Evolutionary conservation across 2,329 filamentous ascomycete genomes (phyloP).

Genomic region (Hortaea sp.): DNA sequence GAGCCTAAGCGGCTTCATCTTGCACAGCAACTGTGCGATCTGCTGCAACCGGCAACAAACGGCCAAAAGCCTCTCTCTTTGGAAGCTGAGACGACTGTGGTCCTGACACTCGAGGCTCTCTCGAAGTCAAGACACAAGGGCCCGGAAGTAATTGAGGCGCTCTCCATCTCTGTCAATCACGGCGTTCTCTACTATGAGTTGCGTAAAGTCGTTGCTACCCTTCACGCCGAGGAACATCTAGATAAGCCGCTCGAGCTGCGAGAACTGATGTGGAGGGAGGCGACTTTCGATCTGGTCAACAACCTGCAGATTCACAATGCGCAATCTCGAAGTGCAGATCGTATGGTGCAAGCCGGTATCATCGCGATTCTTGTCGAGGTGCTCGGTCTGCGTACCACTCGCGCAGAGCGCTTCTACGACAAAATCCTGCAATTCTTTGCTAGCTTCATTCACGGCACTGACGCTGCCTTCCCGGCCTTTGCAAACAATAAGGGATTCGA

Average conservation of each 20-base stretch:
- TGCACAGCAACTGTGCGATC: conserved; percentile 81
- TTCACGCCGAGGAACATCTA: conserved; percentile 52
- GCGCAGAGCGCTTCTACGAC: conserved; percentile 74
- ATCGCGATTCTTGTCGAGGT: conserved; percentile 87
- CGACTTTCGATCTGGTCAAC: conserved; percentile 77
- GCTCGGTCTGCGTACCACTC: conserved; percentile 67
- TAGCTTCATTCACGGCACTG: conserved; percentile 68
- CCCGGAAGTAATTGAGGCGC: conserved; percentile 74
- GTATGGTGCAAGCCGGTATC: conserved; percentile 79
- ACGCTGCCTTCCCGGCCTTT: conserved; percentile 73
- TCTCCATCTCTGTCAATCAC: conserved; percentile 93
- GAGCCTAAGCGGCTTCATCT: conserved; percentile 83
- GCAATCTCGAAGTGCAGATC: conserved; percentile 55
- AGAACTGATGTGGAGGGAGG: conserved; percentile 80
- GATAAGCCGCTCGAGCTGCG: conserved; percentile 48
- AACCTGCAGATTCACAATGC: conserved; percentile 54
- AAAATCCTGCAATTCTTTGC: conserved; percentile 82
- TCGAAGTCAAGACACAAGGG: conserved; percentile 67
- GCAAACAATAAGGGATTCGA: conserved; percentile 77
- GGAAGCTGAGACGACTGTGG: conserved; percentile 69
- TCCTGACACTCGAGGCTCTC: conserved; percentile 76
- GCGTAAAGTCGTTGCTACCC: conserved; percentile 76
- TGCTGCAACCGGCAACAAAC: conserved; percentile 73
- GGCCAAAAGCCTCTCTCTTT: conserved; percentile 59
- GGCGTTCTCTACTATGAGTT: conserved; percentile 89